phyloP scores from a whole-genome alignment of 352 stramenopile species.

The Phytophthora melonis region DNA sequence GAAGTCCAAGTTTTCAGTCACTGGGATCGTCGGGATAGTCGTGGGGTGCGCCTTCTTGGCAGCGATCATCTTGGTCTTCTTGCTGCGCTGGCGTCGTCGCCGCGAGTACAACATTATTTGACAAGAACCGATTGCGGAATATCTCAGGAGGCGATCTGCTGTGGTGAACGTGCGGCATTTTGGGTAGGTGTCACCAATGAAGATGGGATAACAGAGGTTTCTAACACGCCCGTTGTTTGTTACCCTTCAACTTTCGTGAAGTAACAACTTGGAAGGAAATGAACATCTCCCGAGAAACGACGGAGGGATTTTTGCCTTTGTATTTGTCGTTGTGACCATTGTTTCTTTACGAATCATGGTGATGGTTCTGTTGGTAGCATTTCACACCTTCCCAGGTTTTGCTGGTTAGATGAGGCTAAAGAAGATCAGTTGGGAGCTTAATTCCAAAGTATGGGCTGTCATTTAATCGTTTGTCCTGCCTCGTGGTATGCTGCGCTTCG shows the following conservation, averaged over 20 bases:
- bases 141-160: not conserved
- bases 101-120: constrained; percentile 65
- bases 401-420: not conserved
- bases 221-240: not conserved
- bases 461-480: too few relatives aligned
- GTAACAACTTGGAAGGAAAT: constrained; percentile 6
- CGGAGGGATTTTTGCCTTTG: constrained; percentile 20
- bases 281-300: constrained; percentile 1
- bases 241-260: constrained; percentile 12
- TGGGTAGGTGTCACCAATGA: constrained; percentile 20
- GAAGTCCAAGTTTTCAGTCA: constrained; percentile 44
- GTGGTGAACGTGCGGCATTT: constrained; percentile 4
- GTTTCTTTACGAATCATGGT: constrained; percentile 13
- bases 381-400: not conserved
- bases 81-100: constrained; percentile 48
- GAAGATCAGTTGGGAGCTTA: too few relatives aligned
- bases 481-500: too few relatives aligned
- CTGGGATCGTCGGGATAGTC: constrained; percentile 56
- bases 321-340: constrained; percentile 8
- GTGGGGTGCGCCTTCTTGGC: constrained; percentile 53
- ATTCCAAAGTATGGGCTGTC: too few relatives aligned
- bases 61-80: constrained; percentile 48
- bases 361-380: constrained; percentile 8
- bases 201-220: not conserved
- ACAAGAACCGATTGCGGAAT: constrained; percentile 2